Evolutionary conservation across 768 basidiomycete genomes (phyloP).

Genomic region (Symmetrospora coprosmae): DNA sequence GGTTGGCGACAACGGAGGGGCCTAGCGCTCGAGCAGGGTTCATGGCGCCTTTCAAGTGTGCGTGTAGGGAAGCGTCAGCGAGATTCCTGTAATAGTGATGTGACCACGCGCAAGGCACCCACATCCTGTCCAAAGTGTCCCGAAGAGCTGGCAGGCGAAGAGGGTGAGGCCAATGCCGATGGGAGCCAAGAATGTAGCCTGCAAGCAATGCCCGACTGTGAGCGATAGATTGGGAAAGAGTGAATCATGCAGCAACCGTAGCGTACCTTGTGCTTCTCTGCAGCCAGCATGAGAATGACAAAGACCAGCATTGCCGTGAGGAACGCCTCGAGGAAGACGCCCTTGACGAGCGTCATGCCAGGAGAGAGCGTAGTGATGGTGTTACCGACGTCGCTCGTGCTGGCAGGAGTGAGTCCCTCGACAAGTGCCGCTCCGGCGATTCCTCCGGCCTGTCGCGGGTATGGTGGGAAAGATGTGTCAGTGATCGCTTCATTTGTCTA

Average conservation of each 20-base stretch:
- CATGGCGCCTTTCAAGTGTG: no score
- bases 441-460: conserved; percentile 18
- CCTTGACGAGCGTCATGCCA: conserved; percentile 17
- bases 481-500: not conserved
- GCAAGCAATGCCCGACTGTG: no score
- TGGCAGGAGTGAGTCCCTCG: conserved; percentile 17
- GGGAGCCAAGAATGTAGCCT: conserved; percentile 41
- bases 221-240: no score
- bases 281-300: conserved; percentile 27
- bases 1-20: conserved; percentile 18
- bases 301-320: conserved; percentile 25
- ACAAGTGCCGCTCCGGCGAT: conserved; percentile 25
- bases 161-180: conserved; percentile 38
- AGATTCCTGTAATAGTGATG: no score
- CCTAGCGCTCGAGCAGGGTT: conserved; percentile 7
- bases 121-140: conserved; percentile 25
- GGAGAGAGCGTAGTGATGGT: conserved; percentile 20
- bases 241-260: no score
- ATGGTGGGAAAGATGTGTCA: not conserved
- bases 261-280: no score
- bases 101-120: no score
- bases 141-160: conserved; percentile 28
- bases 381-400: conserved; percentile 17
- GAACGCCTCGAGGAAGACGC: conserved; percentile 30
- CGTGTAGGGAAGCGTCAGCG: no score